Conservation (phyloP, 768 basidiomycete species). For the Russula dissimulans region DNA sequence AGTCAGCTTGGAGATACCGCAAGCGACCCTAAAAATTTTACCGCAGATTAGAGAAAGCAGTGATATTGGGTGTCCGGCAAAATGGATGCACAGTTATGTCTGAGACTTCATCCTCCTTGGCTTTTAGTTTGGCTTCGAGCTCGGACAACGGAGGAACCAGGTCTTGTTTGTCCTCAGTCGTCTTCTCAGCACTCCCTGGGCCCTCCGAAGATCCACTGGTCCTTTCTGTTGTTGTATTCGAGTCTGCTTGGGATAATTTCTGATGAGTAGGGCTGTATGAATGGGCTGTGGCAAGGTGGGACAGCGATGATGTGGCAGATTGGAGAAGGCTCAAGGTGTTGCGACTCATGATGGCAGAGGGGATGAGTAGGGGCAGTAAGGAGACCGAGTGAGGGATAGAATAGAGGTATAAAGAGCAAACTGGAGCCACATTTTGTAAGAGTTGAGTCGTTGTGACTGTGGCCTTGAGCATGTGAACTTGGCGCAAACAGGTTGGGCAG, state of each 20-base stretch:
- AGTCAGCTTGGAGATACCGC: constrained; percentile 90
- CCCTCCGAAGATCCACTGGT: constrained; percentile 23
- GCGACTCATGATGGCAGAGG: constrained; percentile 38
- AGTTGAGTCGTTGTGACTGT: background rate
- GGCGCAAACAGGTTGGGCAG: too few relatives aligned
- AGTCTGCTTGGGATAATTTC: constrained; percentile 42
- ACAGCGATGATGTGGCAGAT: constrained; percentile 47
- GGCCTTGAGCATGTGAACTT: too few relatives aligned
- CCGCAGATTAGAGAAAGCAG: constrained; percentile 13
- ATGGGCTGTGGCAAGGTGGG: constrained; percentile 39
- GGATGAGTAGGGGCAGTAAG: too few relatives aligned
- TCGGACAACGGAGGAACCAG: constrained; percentile 25
- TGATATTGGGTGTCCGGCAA: background rate
- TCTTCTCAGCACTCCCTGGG: constrained; percentile 25
- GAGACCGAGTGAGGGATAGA: constrained; percentile 8
- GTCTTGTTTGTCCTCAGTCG: constrained; percentile 20
- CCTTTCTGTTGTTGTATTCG: constrained; percentile 40
- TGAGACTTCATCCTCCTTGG: constrained; percentile 71
- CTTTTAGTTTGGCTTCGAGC: constrained; percentile 51
- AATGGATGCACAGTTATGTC: constrained; percentile 63
- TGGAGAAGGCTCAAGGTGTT: constrained; percentile 45
- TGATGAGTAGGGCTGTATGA: constrained; percentile 22
- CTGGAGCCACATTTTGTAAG: background rate
- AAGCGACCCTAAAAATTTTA: constrained; percentile 60
- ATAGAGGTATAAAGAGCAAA: constrained; percentile 2